Evolutionary conservation across 257 asterid genomes (phyloP).

Genomic region (Solanum ossicruentum): DNA sequence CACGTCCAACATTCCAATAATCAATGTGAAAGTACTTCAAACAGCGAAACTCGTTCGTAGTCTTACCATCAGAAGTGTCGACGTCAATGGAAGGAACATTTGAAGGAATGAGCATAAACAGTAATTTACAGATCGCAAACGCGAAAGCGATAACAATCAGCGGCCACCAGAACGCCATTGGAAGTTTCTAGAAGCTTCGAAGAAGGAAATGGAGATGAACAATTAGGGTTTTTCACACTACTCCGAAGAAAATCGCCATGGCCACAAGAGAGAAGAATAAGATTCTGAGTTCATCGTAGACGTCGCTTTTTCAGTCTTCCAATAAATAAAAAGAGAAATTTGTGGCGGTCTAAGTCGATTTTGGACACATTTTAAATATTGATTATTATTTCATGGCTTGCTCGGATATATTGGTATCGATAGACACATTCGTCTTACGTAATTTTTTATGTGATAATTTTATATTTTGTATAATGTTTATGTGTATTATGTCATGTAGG

Average conservation of each 20-base stretch:
- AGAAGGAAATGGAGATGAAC: background rate
- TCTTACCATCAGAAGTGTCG: constrained; percentile 80
- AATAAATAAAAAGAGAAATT: no score
- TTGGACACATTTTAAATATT: background rate
- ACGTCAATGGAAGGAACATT: constrained; percentile 91
- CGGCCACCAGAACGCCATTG: constrained; percentile 97
- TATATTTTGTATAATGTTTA: no score
- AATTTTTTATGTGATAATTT: no score
- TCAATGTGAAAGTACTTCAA: background rate
- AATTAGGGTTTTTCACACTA: background rate
- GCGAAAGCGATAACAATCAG: constrained; percentile 61
- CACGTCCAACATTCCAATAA: background rate
- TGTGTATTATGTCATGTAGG: background rate
- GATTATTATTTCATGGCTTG: background rate
- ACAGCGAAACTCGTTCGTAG: background rate
- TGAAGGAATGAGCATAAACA: constrained; percentile 76
- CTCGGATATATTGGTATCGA: no score
- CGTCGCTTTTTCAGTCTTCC: background rate
- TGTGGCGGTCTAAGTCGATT: background rate
- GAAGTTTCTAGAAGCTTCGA: background rate
- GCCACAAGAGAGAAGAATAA: background rate
- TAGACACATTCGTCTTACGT: no score
- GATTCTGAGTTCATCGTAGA: background rate
- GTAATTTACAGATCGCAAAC: constrained; percentile 66
- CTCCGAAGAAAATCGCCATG: background rate